Evolutionary conservation across 208 protist genomes (phyloP).

Genomic region (Wallacemonas collosoma): DNA sequence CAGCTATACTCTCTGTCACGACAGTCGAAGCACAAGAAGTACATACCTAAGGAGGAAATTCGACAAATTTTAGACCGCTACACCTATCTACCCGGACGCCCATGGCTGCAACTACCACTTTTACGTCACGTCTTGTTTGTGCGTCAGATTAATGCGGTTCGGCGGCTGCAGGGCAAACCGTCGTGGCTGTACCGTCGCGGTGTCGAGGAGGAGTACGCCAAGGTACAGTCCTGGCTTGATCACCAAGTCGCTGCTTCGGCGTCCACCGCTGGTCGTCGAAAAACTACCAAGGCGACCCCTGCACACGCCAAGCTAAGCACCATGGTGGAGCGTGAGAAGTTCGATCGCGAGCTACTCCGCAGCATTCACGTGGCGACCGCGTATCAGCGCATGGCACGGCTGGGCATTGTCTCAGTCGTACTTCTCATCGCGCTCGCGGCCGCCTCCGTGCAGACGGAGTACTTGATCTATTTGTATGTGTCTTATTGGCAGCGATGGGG

Average conservation of each 20-base stretch:
- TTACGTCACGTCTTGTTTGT: constrained; percentile 77
- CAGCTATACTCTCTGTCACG: constrained; percentile 61
- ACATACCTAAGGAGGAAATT: constrained; percentile 71
- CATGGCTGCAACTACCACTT: constrained; percentile 80
- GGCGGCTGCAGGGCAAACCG: constrained; percentile 35
- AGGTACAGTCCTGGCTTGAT: constrained; percentile 62
- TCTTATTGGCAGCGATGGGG: constrained; percentile 44
- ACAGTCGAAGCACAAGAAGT: constrained; percentile 76
- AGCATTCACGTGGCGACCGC: constrained; percentile 78
- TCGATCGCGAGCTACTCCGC: constrained; percentile 74
- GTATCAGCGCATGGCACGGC: constrained; percentile 77
- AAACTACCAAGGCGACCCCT: constrained; percentile 7
- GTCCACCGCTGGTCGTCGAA: neutral
- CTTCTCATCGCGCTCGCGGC: constrained; percentile 49
- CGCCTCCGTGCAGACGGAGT: constrained; percentile 59
- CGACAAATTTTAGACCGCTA: constrained; percentile 63
- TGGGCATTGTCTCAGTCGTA: constrained; percentile 38
- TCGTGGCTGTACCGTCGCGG: constrained; percentile 81
- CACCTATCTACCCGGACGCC: constrained; percentile 47
- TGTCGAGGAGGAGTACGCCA: constrained; percentile 70
- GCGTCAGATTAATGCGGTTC: constrained; percentile 66
- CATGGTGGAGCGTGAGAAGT: constrained; percentile 74
- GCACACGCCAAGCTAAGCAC: constrained; percentile 25
- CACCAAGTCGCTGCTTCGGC: constrained; percentile 23
- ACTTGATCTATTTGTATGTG: constrained; percentile 62